A percentile compares a stretch with the other conserved stretches of the same genome.
Evolutionary conservation across 2,329 filamentous ascomycete species (phyloP).

Genomic region (Aspergillus intermedius): DNA sequence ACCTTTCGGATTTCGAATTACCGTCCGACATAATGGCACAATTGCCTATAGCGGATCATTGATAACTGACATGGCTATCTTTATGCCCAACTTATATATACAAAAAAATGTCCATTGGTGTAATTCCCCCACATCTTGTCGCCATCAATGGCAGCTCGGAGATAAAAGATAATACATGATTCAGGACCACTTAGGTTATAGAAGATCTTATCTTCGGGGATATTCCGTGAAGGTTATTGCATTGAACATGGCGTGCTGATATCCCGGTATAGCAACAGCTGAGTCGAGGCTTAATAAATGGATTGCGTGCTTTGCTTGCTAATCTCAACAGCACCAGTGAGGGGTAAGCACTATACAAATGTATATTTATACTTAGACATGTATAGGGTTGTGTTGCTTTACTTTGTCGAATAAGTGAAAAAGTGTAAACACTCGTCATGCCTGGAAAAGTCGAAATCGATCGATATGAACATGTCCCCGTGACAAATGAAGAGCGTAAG

Average conservation of each 20-base stretch:
- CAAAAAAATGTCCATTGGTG: constrained; percentile 1
- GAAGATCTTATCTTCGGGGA: constrained; percentile 7
- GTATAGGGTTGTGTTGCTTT: neutral
- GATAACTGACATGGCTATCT: neutral
- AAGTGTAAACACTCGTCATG: constrained; percentile 10
- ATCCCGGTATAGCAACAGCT: constrained; percentile 3
- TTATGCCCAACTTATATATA: neutral
- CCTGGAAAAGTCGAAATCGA: constrained; percentile 25
- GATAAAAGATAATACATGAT: neutral
- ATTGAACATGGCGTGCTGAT: constrained; percentile 18
- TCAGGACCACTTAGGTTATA: neutral
- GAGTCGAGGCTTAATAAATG: neutral
- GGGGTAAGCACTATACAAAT: neutral
- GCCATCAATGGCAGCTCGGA: constrained; percentile 7
- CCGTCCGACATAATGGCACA: constrained; percentile 11
- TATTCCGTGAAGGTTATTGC: neutral
- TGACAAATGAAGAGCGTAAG: constrained; percentile 39
- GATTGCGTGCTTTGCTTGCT: constrained; percentile 20
- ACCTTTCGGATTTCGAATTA: constrained; percentile 3
- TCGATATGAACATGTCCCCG: constrained; percentile 41
- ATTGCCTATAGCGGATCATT: neutral
- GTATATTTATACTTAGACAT: neutral
- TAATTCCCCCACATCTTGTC: constrained; percentile 13
- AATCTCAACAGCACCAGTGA: constrained; percentile 13
- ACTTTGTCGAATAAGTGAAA: neutral